Base-by-base conservation (phyloP, 1,284 basidiomycete genomes). In the Naganishia sp. region DNA sequence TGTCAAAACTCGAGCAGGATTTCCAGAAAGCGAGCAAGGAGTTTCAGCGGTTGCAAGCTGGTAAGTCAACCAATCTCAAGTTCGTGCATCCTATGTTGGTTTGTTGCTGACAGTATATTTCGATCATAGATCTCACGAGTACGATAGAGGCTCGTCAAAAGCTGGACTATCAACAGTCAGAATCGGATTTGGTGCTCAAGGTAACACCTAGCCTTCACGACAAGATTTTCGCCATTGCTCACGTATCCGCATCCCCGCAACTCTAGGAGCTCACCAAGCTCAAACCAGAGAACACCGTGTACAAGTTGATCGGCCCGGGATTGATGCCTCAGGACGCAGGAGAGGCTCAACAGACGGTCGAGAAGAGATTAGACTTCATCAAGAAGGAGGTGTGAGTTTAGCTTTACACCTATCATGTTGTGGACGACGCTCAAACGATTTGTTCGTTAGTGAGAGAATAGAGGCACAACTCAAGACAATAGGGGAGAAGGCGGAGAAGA, bases 181-280 rank as follows among this genome's bases (percentile, higher is more conserved):
- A 98, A 81, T 97, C 95, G 80, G 89, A 94, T 78, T 83, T 87
- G 65, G 95, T 98, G 45, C 87, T 92, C 74, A 92, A 95, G 86
- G 94, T 89, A 65, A 21, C 78, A 45, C 25, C 1, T 9, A 7
- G 18, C 11, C 21, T n/a, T 5, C 18, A 49, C 7, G 11, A 49
- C 0, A 11, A 21, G 48, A 25, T 21, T 49, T 11, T 7, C n/a
- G n/a, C 6, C 36, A 39, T 39, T 39, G 13, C 31, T 53, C n/a
- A 15, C 36, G 55, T 5, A 46, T 25, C 21, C 55, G 15, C 11
- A 2, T 23, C 39, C 15, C 4, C 45, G n/a, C 31, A 6, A 39
- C 28, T 18, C 10, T 13, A 95, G 92, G 94, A 97, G 80, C 94
- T 98, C 74, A 80, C 82, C n/a, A 81, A 82, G 31, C 80, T 97